These are phyloP conservation scores for Nicotiana rustica DNA, from an alignment of 305 asterid genomes.

Conservation along the genomic window DNA sequence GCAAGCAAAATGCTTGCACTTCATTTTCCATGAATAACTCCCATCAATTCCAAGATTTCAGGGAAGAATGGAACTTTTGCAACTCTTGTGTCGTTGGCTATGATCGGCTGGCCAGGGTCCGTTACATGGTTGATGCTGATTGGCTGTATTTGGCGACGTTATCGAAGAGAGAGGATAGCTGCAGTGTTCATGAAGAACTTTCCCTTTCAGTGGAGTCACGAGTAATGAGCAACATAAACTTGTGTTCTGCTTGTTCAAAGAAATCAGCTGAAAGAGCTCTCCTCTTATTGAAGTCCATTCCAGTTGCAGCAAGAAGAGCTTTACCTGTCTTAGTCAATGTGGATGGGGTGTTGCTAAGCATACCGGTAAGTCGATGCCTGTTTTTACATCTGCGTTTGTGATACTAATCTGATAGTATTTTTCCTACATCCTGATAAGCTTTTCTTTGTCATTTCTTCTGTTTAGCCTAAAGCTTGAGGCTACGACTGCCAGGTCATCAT, in stretches of 20 bases:
- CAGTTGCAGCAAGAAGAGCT: conserved; percentile 82
- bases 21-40: conserved; percentile 31
- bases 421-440: not conserved
- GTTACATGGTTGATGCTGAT: conserved; percentile 76
- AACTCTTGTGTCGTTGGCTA: conserved; percentile 51
- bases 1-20: conserved; percentile 32
- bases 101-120: conserved; percentile 58
- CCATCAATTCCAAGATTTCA: conserved; percentile 31
- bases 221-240: conserved; percentile 32
- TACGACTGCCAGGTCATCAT: not conserved
- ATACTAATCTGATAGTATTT: conserved; percentile 1
- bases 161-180: conserved; percentile 46
- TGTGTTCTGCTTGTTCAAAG: conserved; percentile 52
- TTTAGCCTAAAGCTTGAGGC: not conserved
- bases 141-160: conserved; percentile 75
- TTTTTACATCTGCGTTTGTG: conserved; percentile 18
- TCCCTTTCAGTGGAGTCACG: conserved; percentile 15
- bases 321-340: conserved; percentile 74
- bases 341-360: conserved; percentile 68
- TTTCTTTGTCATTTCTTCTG: not conserved
- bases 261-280: conserved; percentile 70
- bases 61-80: conserved; percentile 46
- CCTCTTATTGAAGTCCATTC: conserved; percentile 65
- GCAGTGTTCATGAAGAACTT: conserved; percentile 33
- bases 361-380: conserved; percentile 62